Evolutionary conservation across 2,329 filamentous ascomycete genomes (phyloP).

Genomic region (Nemania diffusa): DNA sequence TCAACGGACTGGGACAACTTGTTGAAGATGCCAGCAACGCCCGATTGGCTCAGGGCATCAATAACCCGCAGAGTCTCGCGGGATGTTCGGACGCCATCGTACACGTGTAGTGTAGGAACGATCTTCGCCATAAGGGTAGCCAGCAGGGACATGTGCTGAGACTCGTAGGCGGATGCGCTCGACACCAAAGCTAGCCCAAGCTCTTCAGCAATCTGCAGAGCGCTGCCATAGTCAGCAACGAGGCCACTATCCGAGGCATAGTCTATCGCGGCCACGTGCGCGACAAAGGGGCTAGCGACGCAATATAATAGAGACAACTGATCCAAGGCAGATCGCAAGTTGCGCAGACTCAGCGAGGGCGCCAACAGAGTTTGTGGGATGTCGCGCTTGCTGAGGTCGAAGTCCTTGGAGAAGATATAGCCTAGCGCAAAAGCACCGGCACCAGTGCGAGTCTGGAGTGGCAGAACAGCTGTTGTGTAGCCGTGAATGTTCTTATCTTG

Average conservation of each 20-base stretch:
- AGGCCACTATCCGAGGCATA: slow-evolving; percentile 77
- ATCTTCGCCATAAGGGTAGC: slow-evolving; percentile 82
- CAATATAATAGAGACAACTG: slow-evolving; percentile 92
- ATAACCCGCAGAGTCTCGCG: slow-evolving; percentile 85
- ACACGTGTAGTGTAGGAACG: slow-evolving; percentile 86
- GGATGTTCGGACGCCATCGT: slow-evolving; percentile 85
- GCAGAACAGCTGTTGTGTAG: slow-evolving; percentile 78
- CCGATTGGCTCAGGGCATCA: slow-evolving; percentile 79
- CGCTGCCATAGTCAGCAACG: slow-evolving; percentile 86
- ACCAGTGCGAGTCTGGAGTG: slow-evolving; percentile 87
- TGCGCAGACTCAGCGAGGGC: slow-evolving; percentile 82
- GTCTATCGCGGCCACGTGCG: slow-evolving; percentile 91
- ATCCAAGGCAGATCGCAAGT: slow-evolving; percentile 85
- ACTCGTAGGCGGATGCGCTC: slow-evolving; percentile 87
- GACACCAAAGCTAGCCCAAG: slow-evolving; percentile 87
- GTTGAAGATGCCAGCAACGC: slow-evolving; percentile 75
- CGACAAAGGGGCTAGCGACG: slow-evolving; percentile 91
- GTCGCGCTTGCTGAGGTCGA: slow-evolving; percentile 88
- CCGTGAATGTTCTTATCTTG: slow-evolving; percentile 83
- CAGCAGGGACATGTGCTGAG: slow-evolving; percentile 95
- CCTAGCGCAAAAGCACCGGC: slow-evolving; percentile 92
- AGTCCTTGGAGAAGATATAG: slow-evolving; percentile 98
- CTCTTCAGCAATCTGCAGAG: slow-evolving; percentile 85
- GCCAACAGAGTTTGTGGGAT: slow-evolving; percentile 92
- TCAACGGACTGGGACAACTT: slow-evolving; percentile 69